Percentiles rank a stretch among this genome's conserved stretches.
Conservation (phyloP, 1,139 yeast genomes). For the Yamadazyma mexicana region DNA sequence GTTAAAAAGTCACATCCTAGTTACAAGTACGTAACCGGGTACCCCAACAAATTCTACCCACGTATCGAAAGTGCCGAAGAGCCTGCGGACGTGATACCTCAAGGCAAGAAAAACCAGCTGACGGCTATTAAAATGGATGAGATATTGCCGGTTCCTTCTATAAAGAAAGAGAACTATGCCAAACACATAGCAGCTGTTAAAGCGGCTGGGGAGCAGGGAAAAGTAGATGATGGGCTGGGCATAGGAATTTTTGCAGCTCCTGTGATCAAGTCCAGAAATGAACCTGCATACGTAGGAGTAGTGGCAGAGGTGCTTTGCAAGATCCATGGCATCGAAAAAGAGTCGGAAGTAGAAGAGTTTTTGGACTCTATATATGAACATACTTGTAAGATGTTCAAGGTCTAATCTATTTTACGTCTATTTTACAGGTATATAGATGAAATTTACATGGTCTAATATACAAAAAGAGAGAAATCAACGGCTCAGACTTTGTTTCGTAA, state of each 20-base stretch:
- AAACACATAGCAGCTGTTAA: slow-evolving; percentile 31
- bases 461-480: slow-evolving; percentile 5
- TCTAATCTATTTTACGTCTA: slow-evolving; percentile 14
- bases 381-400: slow-evolving; percentile 55
- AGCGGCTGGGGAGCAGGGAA: slow-evolving; percentile 9
- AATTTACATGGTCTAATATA: background rate
- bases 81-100: slow-evolving; percentile 10
- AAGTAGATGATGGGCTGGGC: slow-evolving; percentile 12
- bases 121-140: slow-evolving; percentile 32
- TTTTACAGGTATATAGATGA: no score
- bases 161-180: slow-evolving; percentile 62
- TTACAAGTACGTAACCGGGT: slow-evolving; percentile 50
- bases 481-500: slow-evolving; percentile 7
- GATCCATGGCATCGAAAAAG: slow-evolving; percentile 40
- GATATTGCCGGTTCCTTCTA: slow-evolving; percentile 57
- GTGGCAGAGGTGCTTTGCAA: slow-evolving; percentile 79
- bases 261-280: slow-evolving; percentile 82
- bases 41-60: slow-evolving; percentile 61
- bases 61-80: slow-evolving; percentile 17
- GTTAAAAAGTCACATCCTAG: slow-evolving; percentile 82
- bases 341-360: slow-evolving; percentile 50
- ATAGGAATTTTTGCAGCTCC: slow-evolving; percentile 45
- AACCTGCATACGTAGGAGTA: slow-evolving; percentile 81
- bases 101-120: slow-evolving; percentile 6
- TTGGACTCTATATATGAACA: slow-evolving; percentile 66